Evolutionary conservation across 2,329 filamentous ascomycete genomes (phyloP), one percentile per base, ranked within the genome.

Genomic region (Parafenestella ontariensis): DNA sequence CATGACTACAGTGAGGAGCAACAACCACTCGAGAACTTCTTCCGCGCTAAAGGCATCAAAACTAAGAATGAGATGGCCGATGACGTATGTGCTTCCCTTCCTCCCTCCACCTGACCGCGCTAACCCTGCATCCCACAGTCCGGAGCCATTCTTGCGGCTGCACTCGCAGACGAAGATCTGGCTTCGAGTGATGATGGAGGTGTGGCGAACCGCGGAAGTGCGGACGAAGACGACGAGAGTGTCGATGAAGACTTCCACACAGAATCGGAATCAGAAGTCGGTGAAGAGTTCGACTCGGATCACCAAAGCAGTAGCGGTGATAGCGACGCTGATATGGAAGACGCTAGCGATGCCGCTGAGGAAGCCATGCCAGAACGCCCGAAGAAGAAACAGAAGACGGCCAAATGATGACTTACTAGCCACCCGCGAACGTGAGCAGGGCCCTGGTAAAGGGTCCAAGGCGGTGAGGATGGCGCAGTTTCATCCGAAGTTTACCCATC

Each of bases 61-160:
- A 93, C 96, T 52, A 98, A 97, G 87, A 99, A 99, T 76, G 95
- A 99, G 79, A 97, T 99, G 81, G 89, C 96, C 58, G 95, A 97
- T 74, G 95, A 99, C 66, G 90, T 91, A 74, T 88, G 90, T 74
- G 24, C 39, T 36, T 40, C 24, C 43, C 43, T 23, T 17, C 17
- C 10, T n/a, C 7, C 37, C 33, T 31, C 26, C 4, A 10, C 31
- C 36, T 28, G 39, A 47, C 28, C 9, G 39, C 46, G 50, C 68
- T 73, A 75, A 73, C 70, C 49, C 46, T 29, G 34, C 26, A 52
- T 54, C 48, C 46, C 31, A 44, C 62, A 83, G 80, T 81, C 83
- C 28, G 81, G 82, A 40, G 80, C 82, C 1, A 79, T 88, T 54
- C 85, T 97, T 55, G 90, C 91, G 28, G 90, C 91, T 10, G 92